Evolutionary conservation across 2,329 filamentous ascomycete species (phyloP).

Genomic region (Bipolaris cookei): DNA sequence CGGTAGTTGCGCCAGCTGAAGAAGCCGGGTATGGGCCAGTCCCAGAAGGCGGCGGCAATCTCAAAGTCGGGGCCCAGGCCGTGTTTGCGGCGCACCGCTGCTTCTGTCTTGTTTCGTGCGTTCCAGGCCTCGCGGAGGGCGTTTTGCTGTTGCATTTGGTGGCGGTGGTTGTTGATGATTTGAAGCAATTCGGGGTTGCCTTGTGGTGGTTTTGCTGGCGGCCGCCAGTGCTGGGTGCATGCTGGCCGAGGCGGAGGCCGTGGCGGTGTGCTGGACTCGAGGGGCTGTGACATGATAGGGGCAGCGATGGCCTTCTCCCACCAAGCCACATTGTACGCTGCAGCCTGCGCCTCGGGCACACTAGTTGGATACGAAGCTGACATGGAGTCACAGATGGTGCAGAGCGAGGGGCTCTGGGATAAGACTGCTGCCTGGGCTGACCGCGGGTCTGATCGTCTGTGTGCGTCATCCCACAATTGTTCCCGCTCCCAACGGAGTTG

Average conservation of each 20-base stretch:
- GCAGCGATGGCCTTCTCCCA: slow-evolving; percentile 30
- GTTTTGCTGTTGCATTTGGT: slow-evolving; percentile 1
- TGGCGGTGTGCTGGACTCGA: slow-evolving; percentile 7
- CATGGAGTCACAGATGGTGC: slow-evolving; percentile 21
- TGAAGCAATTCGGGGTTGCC: slow-evolving; percentile 11
- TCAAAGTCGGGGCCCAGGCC: slow-evolving; percentile 18
- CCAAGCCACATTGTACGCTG: slow-evolving; percentile 23
- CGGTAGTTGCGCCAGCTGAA: slow-evolving; percentile 10
- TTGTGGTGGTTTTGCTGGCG: neutral
- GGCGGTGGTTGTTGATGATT: slow-evolving; percentile 20
- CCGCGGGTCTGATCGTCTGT: slow-evolving; percentile 11
- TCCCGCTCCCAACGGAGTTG: slow-evolving; percentile 33
- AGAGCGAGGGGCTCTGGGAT: slow-evolving; percentile 9
- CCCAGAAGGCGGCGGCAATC: slow-evolving; percentile 28
- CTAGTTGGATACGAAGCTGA: slow-evolving; percentile 13
- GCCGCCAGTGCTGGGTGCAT: neutral
- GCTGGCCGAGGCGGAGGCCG: neutral
- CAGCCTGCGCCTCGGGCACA: slow-evolving; percentile 9
- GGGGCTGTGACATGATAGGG: slow-evolving; percentile 12
- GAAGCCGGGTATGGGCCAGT: slow-evolving; percentile 22
- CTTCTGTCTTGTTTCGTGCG: slow-evolving; percentile 24
- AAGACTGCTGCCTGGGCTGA: slow-evolving; percentile 16
- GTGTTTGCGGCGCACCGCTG: slow-evolving; percentile 32
- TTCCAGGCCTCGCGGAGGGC: slow-evolving; percentile 20
- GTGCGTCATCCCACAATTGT: slow-evolving; percentile 29